Conservation (phyloP, 164 flowering plant species). For the Akebia trifoliata region DNA sequence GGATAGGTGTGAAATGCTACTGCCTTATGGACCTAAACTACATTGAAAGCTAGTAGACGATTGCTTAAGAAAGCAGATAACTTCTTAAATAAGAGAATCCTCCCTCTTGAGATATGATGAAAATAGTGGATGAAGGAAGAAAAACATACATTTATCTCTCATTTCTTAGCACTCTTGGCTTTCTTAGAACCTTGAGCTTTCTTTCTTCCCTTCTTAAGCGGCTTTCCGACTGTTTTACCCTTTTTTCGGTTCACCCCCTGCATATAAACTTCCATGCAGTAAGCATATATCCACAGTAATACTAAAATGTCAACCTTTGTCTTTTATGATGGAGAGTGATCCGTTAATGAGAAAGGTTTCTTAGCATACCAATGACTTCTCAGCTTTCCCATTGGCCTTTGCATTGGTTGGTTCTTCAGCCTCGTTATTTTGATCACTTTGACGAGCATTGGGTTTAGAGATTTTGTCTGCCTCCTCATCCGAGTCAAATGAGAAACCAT, state of each 20-base stretch:
- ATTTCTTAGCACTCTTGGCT: constrained; percentile 50
- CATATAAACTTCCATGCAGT: constrained; percentile 19
- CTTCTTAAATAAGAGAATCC: not conserved
- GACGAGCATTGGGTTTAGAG: constrained; percentile 34
- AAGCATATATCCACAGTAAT: constrained; percentile 1
- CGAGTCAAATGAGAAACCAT: constrained; percentile 82
- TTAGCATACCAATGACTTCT: constrained; percentile 54
- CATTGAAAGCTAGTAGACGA: too few species aligned
- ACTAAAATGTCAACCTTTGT: not conserved
- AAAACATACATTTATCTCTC: constrained; percentile 9
- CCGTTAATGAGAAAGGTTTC: not conserved
- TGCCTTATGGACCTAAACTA: not conserved
- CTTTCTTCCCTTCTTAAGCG: constrained; percentile 50
- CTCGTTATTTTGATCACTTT: constrained; percentile 45
- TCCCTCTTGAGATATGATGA: not conserved
- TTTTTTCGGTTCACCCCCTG: constrained; percentile 53
- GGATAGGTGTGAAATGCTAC: not conserved
- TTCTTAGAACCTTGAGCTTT: constrained; percentile 61
- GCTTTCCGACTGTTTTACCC: constrained; percentile 49
- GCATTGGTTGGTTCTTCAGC: constrained; percentile 43
- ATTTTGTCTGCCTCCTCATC: constrained; percentile 78
- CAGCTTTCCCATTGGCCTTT: constrained; percentile 49
- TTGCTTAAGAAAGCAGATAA: too few species aligned
- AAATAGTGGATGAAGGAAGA: not conserved
- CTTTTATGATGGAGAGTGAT: not conserved